Percentiles rank a stretch among this genome's conserved stretches.
Conservation (phyloP, 192 early-diverging fungal genomes). For the Entomortierella chlamydospora region DNA sequence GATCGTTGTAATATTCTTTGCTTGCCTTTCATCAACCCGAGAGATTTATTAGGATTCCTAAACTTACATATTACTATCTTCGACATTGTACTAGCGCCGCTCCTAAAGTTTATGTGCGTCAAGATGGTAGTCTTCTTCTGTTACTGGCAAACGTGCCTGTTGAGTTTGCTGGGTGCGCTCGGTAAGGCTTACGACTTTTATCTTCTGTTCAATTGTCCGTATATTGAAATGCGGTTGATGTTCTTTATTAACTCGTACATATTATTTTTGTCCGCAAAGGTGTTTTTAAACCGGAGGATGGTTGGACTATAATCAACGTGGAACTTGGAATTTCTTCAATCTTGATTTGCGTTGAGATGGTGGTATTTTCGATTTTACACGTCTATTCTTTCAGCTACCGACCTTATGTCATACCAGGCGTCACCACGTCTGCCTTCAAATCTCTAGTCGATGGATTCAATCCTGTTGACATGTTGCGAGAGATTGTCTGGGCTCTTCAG, state of each 20-base stretch:
- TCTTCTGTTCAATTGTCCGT: too few species aligned
- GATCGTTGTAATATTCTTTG: constrained; percentile 28
- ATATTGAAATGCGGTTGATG: background rate
- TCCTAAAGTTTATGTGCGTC: constrained; percentile 56
- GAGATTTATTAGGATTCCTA: too few species aligned
- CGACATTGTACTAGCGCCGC: constrained; percentile 19
- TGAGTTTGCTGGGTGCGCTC: constrained; percentile 38
- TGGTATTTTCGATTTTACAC: constrained; percentile 52
- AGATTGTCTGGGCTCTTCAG: constrained; percentile 40
- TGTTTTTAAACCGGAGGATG: constrained; percentile 19
- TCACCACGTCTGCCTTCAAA: constrained; percentile 10
- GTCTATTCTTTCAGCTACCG: constrained; percentile 52
- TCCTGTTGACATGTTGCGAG: constrained; percentile 51
- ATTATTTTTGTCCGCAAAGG: constrained; percentile 5
- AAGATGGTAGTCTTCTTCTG: constrained; percentile 53
- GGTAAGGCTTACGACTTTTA: constrained; percentile 37
- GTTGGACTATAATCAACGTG: constrained; percentile 48
- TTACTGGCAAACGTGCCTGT: constrained; percentile 33
- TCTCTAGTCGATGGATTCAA: constrained; percentile 51
- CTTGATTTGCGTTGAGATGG: constrained; percentile 54
- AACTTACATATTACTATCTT: background rate
- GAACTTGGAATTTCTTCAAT: constrained; percentile 46
- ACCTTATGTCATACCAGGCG: constrained; percentile 34
- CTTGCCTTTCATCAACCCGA: too few species aligned
- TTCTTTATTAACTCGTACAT: background rate